Evolutionary conservation across 768 basidiomycete genomes (phyloP), one percentile per base, ranked within the genome.

Genomic region (Cystofilobasidium capitatum): DNA sequence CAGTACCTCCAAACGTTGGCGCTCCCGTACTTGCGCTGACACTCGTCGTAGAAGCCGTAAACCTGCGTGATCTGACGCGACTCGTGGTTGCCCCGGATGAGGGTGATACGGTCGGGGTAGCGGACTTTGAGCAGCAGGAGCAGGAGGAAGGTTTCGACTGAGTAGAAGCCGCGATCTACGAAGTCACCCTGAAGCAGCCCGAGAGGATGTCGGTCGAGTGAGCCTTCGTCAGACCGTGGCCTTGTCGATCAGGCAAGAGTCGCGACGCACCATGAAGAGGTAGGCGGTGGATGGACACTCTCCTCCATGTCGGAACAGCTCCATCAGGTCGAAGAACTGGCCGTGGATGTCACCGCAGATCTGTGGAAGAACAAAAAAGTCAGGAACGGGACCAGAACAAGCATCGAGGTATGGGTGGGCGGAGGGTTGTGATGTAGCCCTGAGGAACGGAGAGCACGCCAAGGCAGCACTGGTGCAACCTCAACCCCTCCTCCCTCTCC

Each of bases 1-100:
- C 93, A 97, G 85, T 91, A 96, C 71, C 94, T 79, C 93, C 94
- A 97, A 64, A 98, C 94, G 77, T 91, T 91, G 69, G 85, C 86
- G 73, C 83, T 85, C 4, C 93, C 93, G 73, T 96, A 98, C 77
- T 98, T 98, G 40, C 93, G 80, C 77, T 91, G 89, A 76, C 94
- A 98, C 75, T 98, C 94, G 78, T 98, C 94, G 77, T 89, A 91
- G 74, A 91, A 91, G 24, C 89, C 89, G 75, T 91, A 91, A 0
- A 91, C 90, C 24, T 42, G 35, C 2, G 93, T 98, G 72, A 98
- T 98, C 77, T 98, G 93, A 71, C 94, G 81, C 73, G 90, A 93
- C 77, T 97, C 94, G 75, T 98, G 94, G 77, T 98, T 98, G 44
- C 93, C 93, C 36, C 94, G 83, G n/a, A 98, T 81, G 3, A 97